Base-by-base conservation (phyloP, 306 rosid genomes). In the Fragaria ananassa region DNA sequence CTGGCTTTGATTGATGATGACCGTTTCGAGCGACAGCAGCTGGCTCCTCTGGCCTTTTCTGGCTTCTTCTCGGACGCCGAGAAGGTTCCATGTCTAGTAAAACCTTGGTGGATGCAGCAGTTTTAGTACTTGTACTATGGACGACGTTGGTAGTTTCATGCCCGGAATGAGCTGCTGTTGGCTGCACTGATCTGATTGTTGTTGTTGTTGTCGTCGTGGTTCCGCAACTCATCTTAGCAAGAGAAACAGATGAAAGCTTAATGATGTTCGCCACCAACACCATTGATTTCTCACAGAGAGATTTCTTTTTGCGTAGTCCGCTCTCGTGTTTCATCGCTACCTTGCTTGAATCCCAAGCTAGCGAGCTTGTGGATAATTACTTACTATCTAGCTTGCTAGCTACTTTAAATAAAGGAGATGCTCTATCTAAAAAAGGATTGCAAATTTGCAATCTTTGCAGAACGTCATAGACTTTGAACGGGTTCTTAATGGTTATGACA, bases 281-380 rank as follows among this genome's bases (percentile, higher is more conserved):
- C 90, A 90, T 90, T 5, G 97, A 85, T 62, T 87, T 83, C 88
- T 90, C 93, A 67, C 92, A 95, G 0, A 92, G 84, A 57, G 86
- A 69, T 34, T 82, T 78, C 86, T 80, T 50, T 71, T 78, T 73
- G 29, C 81, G 69, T 79, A 81, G 37, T 19, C 9, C 39, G 21
- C 68, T 49, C 56, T 25, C 25, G 10, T 66, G 74, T 41, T 62
- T 41, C 82, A 72, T 79, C 42, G 47, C 23, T 65, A 37, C 15
- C 27, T 37, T 8, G 71, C 71, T 67, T 67, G 19, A n/a, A 67
- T 39, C 14, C 50, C 11, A 64, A 35, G 69, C 46, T 64, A 35
- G 13, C 68, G 35, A 18, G 23, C 44, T 35, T 35, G 46, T 64
- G 25, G 18, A 3, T 64, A 35, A 9, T 21, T 8, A 64, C 45